Percentiles rank a stretch among this genome's conserved stretches.
These are phyloP conservation scores for Gypsophila paniculata DNA, from an alignment of 179 eudicot genomes.

Conservation along the genomic window DNA sequence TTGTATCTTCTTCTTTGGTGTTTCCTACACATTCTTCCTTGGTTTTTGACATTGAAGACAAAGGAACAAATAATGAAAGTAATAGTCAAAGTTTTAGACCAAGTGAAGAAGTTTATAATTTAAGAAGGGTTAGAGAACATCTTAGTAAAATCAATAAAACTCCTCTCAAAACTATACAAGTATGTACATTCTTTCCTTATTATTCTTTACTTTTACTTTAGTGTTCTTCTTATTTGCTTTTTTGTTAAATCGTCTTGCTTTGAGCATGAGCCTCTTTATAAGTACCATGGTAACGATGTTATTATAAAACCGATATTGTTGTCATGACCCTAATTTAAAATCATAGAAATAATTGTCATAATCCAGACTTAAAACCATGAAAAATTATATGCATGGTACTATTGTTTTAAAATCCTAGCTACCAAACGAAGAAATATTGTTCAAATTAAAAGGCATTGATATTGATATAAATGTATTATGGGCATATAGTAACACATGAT, in stretches of 20 bases:
- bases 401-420: not conserved
- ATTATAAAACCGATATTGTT: not conserved
- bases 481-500: not conserved
- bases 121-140: constrained; percentile 35
- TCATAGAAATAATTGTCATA: not conserved
- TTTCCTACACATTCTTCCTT: constrained; percentile 23
- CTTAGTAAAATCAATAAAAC: constrained; percentile 43
- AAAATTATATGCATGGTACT: not conserved
- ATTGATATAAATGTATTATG: not conserved
- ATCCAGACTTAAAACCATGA: too few species aligned
- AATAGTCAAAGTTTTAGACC: constrained; percentile 33
- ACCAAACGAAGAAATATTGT: not conserved
- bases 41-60: constrained; percentile 13
- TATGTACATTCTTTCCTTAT: constrained; percentile 13
- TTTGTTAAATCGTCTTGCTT: not conserved
- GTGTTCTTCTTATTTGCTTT: not conserved
- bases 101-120: constrained; percentile 27
- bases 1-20: constrained; percentile 29
- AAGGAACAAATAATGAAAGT: constrained; percentile 19
- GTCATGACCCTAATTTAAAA: not conserved
- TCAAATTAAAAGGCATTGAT: too few species aligned
- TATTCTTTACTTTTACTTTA: not conserved
- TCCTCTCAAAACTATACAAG: constrained; percentile 48
- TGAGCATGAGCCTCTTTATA: not conserved
- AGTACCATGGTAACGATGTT: not conserved